phyloP scores from a whole-genome alignment of 2,329 filamentous ascomycete species.

The Neobulgaria alba region DNA sequence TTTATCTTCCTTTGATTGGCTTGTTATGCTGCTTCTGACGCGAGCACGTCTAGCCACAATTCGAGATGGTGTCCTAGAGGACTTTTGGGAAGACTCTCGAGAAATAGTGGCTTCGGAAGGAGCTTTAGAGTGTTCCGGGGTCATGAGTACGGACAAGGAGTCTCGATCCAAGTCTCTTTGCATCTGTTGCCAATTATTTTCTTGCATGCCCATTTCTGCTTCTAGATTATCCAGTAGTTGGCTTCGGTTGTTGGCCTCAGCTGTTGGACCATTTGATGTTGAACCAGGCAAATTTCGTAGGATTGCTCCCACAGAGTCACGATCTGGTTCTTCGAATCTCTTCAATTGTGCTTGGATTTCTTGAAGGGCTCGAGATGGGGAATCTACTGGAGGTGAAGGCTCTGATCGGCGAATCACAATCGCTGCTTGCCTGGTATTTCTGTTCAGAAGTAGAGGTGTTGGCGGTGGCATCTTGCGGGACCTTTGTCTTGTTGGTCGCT shows the following conservation, averaged over 20 bases:
- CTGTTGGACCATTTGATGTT: conserved; percentile 3
- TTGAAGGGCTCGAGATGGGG: conserved; percentile 21
- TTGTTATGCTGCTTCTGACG: conserved; percentile 28
- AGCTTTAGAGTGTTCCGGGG: conserved; percentile 12
- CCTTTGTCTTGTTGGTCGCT: conserved; percentile 36
- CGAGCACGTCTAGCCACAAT: conserved; percentile 33
- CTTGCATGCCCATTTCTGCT: conserved; percentile 51
- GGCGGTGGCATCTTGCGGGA: conserved; percentile 48
- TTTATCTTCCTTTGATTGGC: conserved; percentile 21
- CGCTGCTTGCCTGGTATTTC: conserved; percentile 33
- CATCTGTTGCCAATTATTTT: conserved; percentile 51
- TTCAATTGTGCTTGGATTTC: conserved; percentile 28
- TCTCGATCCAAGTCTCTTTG: conserved; percentile 39
- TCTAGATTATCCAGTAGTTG: conserved; percentile 49
- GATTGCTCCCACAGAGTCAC: conserved; percentile 22
- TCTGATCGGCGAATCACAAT: conserved; percentile 33
- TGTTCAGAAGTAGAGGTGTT: conserved; percentile 43
- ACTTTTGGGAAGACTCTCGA: conserved; percentile 23
- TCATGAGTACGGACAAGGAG: conserved; percentile 20
- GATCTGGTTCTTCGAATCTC: conserved; percentile 24
- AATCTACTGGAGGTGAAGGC: conserved; percentile 23
- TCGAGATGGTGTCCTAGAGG: conserved; percentile 32
- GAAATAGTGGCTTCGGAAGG: conserved; percentile 9
- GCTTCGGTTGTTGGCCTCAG: conserved; percentile 12
- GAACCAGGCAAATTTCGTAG: conserved; percentile 18